Base-by-base conservation (phyloP, 176 grass and related monocot species). In the Oryza meyeriana region DNA sequence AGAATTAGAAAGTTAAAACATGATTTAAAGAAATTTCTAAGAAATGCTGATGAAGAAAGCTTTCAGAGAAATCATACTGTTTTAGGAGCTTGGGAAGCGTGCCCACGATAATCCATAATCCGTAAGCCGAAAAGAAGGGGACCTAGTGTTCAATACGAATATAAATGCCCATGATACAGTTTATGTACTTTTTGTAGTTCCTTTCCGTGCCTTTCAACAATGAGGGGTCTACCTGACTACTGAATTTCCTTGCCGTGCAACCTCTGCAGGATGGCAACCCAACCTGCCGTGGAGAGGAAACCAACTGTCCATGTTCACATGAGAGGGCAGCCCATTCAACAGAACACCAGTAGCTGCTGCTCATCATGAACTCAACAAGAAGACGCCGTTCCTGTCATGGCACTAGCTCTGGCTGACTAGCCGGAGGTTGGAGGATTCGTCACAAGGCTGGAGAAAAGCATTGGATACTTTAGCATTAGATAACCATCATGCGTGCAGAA, bases 281-380 rank as follows among this genome's bases (percentile, higher is more conserved):
- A 94, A 67, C 88, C 84, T 2, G 52, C 61, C 14, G 38, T 42
- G 42, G 90, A 91, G 75, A 94, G 80, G 42, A 88, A 80, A 77
- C 84, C 92, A 44, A 89, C 86, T 10, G 83, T 85, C 75, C 83
- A 61, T 75, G 72, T 93, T 75, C 90, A 91, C 79, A 85, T 98
- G 82, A 93, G 86, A 81, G 95, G 95, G 64, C 90, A 91, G 81
- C 90, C 95, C 30, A 79, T 94, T 83, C 90, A 89, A 63, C 86
- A 93, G 80, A 87, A 93, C 39, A 91, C 82, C 20, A 55, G 86
- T 75, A 89, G 79, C 64, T 94, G 92, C 89, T 94, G 95, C 84
- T 92, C 89, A n/a, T 92, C 85, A 20, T 89, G 82, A 58, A 11
- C 26, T 61, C 72, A 13, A 34, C 71, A 57, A 38, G 9, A 6